Base-by-base conservation (phyloP, 441 rosid genomes). In the Jatropha podagrica region DNA sequence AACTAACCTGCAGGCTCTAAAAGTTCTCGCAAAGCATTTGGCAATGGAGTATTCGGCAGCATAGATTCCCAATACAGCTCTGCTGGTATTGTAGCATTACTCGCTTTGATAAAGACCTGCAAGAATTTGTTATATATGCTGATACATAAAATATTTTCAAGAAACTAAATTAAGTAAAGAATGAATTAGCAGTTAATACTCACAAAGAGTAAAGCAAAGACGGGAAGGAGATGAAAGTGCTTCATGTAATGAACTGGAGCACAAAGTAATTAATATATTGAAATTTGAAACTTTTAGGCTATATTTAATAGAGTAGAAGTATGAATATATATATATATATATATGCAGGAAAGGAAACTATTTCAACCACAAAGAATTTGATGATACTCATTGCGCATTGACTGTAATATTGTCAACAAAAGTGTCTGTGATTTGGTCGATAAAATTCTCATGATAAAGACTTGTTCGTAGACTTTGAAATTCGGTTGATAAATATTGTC, bases 21-120 rank as follows among this genome's bases (percentile, higher is more conserved):
- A 32, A 69, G 49, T 17, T 69, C 20, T 11, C n/a, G 7, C 7
- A 69, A 7, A 38, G 32, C 32, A 37, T 69, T 38, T 3, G 73
- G 63, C 48, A 69, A 27, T 7, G 73, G 63, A 38, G 73, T 69
- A 27, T 55, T 69, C 37, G 73, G 73, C 0, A 69, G 11, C 73
- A 17, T 69, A 41, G 49, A 54, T 55, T 54, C 13, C 73, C 62
- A 69, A 18, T 54, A 69, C 37, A 37, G 0, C 38, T 69, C 73
- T 32, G 46, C 46, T 14, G 61, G 27, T 27, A 17, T 14, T 2
- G 15, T 1, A 37, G 26, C 41, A 17, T 37, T 6, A 49, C 38
- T 51, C 49, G 26, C 23, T 32, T 3, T 18, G 14, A 51, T 14
- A 3, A 69, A 0, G 32, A 52, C 0, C 48, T 37, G 37, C 46